These are phyloP conservation scores for Mycena alexandri DNA, from an alignment of 768 basidiomycete genomes.

Conservation along the genomic window DNA sequence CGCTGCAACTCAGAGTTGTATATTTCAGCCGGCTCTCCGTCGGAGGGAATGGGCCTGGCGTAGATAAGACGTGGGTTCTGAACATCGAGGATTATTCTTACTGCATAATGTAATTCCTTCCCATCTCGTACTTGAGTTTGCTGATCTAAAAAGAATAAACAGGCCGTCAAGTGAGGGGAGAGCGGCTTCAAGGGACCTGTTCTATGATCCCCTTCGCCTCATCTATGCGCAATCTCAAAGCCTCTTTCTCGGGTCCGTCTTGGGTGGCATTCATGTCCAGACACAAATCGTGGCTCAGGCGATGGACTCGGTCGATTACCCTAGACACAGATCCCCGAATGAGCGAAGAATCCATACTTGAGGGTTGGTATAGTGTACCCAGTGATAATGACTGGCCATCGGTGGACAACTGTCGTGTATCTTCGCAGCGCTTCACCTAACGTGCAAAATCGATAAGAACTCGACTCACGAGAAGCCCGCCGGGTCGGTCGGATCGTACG, in stretches of 20 bases:
- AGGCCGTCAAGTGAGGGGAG: not conserved
- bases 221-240: slow-evolving; percentile 59
- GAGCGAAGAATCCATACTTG: not conserved
- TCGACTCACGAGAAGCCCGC: slow-evolving; percentile 74
- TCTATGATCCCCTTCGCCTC: slow-evolving; percentile 87
- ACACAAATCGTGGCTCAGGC: slow-evolving; percentile 72
- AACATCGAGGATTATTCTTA: slow-evolving; percentile 49
- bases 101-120: slow-evolving; percentile 77
- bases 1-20: slow-evolving; percentile 82
- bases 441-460: not conserved
- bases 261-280: slow-evolving; percentile 41
- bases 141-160: slow-evolving; percentile 27
- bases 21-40: slow-evolving; percentile 75
- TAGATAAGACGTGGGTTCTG: not conserved
- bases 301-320: slow-evolving; percentile 82
- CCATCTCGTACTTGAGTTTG: slow-evolving; percentile 89
- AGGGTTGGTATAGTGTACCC: slow-evolving; percentile 36
- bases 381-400: slow-evolving; percentile 91
- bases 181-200: slow-evolving; percentile 62
- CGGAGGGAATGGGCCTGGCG: slow-evolving; percentile 74
- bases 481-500: slow-evolving; percentile 81
- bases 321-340: slow-evolving; percentile 21
- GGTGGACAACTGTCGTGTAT: slow-evolving; percentile 81
- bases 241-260: slow-evolving; percentile 38
- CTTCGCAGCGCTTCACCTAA: slow-evolving; percentile 50